These are phyloP conservation scores for Planoprotostelium fungivorum DNA, from an alignment of 78 protist genomes.

Conservation along the genomic window DNA sequence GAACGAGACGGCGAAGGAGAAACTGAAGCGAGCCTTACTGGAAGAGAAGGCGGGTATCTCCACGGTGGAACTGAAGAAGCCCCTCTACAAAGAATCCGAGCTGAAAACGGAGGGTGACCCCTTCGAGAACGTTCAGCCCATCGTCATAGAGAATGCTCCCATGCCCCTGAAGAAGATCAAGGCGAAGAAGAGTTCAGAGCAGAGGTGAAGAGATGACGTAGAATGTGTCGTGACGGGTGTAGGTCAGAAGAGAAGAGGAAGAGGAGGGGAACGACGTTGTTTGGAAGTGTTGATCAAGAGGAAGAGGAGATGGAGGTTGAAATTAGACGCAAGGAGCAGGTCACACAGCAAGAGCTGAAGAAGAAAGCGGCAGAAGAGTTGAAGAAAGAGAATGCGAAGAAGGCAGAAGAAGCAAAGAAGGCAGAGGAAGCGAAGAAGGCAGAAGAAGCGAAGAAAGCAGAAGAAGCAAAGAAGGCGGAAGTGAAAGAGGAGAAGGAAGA, in stretches of 20 bases:
- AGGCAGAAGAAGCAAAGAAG: neutral
- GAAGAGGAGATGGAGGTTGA: too few species aligned
- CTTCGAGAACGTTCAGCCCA: neutral
- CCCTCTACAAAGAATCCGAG: neutral
- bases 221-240: too few species aligned
- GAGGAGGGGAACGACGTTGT: too few species aligned
- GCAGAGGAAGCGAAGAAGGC: neutral
- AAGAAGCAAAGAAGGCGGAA: conserved; percentile 1
- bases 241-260: too few species aligned
- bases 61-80: neutral
- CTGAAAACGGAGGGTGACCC: neutral
- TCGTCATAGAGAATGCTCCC: too few species aligned
- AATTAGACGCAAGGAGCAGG: too few species aligned
- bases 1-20: neutral
- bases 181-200: too few species aligned
- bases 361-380: neutral
- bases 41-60: neutral
- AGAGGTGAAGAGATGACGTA: too few species aligned
- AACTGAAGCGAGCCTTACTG: neutral
- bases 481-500: neutral
- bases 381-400: neutral
- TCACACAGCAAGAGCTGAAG: neutral
- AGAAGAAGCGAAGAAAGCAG: conserved; percentile 3
- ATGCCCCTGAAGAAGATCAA: too few species aligned
- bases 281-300: too few species aligned